These are phyloP conservation scores for Phytophthora ohioensis DNA, from an alignment of 352 stramenopile genomes.

Conservation along the genomic window DNA sequence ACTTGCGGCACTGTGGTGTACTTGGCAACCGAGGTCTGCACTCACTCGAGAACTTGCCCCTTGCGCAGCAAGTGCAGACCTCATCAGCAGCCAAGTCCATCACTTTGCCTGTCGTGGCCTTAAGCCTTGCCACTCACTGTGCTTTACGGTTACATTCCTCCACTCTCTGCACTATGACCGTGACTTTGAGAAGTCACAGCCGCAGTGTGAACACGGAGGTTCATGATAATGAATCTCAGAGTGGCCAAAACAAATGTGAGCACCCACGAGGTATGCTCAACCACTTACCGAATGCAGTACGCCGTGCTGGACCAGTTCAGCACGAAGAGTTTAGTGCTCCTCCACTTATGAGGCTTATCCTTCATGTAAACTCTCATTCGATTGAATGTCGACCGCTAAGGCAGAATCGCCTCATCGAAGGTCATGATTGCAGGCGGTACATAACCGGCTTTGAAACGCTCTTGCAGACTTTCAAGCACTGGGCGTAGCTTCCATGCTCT, in stretches of 20 bases:
- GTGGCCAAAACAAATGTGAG: background rate
- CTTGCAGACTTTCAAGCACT: background rate
- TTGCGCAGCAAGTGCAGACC: no score
- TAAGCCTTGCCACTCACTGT: no score
- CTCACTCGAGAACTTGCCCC: no score
- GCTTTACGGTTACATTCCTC: no score
- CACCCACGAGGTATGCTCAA: background rate
- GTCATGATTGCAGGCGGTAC: background rate
- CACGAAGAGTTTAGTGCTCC: slow-evolving; percentile 1
- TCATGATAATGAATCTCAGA: no score
- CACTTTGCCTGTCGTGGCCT: no score
- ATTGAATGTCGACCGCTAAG: background rate
- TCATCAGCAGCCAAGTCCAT: no score
- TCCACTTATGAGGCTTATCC: background rate
- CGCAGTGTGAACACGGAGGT: no score
- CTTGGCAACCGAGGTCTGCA: no score
- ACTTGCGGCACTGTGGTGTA: no score
- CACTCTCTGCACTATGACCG: no score
- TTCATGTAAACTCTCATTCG: background rate
- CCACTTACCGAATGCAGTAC: slow-evolving; percentile 3
- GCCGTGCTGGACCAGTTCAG: background rate
- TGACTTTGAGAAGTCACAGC: no score
- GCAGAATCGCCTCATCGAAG: background rate
- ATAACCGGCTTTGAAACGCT: background rate
- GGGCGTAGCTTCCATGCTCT: background rate